These are phyloP conservation scores for Talaromyces sp. DNA, from an alignment of 2,329 filamentous ascomycete species.

Conservation along the genomic window DNA sequence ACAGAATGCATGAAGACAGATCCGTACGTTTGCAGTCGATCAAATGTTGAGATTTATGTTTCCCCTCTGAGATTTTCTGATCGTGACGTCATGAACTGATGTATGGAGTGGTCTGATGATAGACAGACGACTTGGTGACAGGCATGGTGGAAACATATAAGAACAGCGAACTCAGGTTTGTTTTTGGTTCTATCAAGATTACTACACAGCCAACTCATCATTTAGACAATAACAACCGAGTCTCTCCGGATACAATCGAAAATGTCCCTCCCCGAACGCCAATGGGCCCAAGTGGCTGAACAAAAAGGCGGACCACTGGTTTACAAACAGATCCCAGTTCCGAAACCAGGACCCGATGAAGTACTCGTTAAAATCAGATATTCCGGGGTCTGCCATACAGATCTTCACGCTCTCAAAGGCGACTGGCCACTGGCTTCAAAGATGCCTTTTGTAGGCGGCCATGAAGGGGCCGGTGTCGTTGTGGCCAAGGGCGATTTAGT, in stretches of 20 bases:
- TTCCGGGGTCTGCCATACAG: constrained; percentile 87
- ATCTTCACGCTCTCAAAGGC: constrained; percentile 75
- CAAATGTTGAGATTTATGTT: background rate
- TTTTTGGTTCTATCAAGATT: background rate
- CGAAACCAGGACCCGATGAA: constrained; percentile 78
- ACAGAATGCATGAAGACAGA: background rate
- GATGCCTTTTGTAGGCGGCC: constrained; percentile 79
- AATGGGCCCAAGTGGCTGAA: constrained; percentile 91
- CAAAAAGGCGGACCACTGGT: constrained; percentile 62
- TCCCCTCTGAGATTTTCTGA: background rate
- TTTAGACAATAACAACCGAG: background rate
- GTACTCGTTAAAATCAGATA: constrained; percentile 89
- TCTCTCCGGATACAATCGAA: background rate
- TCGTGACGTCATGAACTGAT: constrained; percentile 9
- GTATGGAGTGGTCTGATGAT: background rate
- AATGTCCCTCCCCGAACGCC: constrained; percentile 65
- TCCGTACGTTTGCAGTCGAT: background rate
- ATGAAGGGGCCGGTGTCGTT: constrained; percentile 74
- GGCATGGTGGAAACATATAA: background rate
- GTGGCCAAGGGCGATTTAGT: constrained; percentile 76
- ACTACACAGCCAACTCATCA: no score
- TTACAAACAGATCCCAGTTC: constrained; percentile 65
- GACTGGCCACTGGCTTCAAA: constrained; percentile 86
- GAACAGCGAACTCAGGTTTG: background rate
- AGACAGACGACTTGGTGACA: background rate